Evolutionary conservation across 2,329 filamentous ascomycete genomes (phyloP), one percentile per base, ranked within the genome.

Genomic region (Rutstroemia sp.): DNA sequence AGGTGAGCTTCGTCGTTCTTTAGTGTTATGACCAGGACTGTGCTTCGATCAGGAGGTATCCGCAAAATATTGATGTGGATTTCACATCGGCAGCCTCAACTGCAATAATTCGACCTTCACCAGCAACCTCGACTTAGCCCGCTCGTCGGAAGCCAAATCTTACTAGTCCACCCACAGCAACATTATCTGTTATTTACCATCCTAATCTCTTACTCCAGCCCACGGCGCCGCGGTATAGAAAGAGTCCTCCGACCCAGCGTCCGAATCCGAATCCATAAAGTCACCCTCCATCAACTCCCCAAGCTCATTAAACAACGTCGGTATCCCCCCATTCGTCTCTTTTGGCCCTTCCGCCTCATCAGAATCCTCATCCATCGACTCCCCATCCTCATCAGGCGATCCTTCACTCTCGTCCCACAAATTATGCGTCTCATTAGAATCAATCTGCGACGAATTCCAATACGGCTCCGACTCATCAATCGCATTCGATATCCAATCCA

Each of bases 161-260:
- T 12, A 30, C 27, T 30, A 30, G 27, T 2, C 27, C 27, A 30
- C 27, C 27, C 8, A 30, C 27, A 10, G 8, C 27, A 8, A 30
- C 27, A 10, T 12, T 3, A 10, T 30, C 8, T 8, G 8, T 30
- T 4, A 30, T 30, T 30, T 30, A 3, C 27, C 27, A 30, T 30
- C 27, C 27, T 30, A 30, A 30, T 30, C 27, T 10, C 27, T 30
- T 30, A 30, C 9, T 30, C 27, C 27, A 9, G 27, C 47, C 51
- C 51, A 54, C 21, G 51, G 51, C 16, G 51, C 51, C 6, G 51
- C 51, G 9, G 51, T 54, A 27, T 54, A 40, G 16, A 54, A 54
- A 4, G 51, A 54, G 48, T 54, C 51, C 10, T 54, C 51, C 5
- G 51, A 54, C 7, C 44, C 51, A 3, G 47, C 51, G n/a, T 54